Evolutionary conservation across 2,329 filamentous ascomycete species (phyloP), one percentile per base, ranked within the genome.

Genomic region (Xylaria digitata): DNA sequence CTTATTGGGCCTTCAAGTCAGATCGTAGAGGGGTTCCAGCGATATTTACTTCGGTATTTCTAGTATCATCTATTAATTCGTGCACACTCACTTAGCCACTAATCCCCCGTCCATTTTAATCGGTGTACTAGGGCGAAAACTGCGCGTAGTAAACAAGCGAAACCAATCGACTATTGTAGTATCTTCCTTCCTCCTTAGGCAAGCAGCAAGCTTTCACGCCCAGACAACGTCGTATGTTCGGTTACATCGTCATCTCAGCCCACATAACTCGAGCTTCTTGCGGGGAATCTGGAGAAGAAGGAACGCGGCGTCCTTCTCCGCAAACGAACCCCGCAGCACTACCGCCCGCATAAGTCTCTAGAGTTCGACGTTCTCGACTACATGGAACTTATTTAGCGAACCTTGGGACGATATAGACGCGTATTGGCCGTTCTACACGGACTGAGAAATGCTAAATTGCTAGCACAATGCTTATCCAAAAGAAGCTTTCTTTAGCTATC

Each of bases 131-230:
- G 13, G 37, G 37, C 9, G 37, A 40, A 40, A 40, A 40, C 37
- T 13, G 13, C 2, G 13, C 37, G 37, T 5, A 15, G 4, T 37
- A 9, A 13, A 37, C 3, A 40, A 40, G 13, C 37, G 13, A 40
- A 5, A 40, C 11, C 11, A 40, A 40, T 15, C 13, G 9, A 40
- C 37, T 40, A 40, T 37, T 11, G 34, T 45, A 23, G 17, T 23
- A 30, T 48, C 46, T 61, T n/a, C 48, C 58, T 61, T 61, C 50
- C 59, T 34, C 19, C 40, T 62, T 62, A 8, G 42, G 42, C 30
- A 62, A 37, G 32, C 15, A 26, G 42, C 30, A 62, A 37, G 32
- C 19, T 46, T 40, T 32, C 23, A 43, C n/a, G 7, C n/a, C 15
- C 21, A 8, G 54, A 61, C 58, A 23, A 46, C 32, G 52, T 57